Percentiles rank a stretch among this genome's conserved stretches.
These are phyloP conservation scores for Boletus nobilissimus DNA, from an alignment of 1,284 basidiomycete genomes.

Conservation along the genomic window DNA sequence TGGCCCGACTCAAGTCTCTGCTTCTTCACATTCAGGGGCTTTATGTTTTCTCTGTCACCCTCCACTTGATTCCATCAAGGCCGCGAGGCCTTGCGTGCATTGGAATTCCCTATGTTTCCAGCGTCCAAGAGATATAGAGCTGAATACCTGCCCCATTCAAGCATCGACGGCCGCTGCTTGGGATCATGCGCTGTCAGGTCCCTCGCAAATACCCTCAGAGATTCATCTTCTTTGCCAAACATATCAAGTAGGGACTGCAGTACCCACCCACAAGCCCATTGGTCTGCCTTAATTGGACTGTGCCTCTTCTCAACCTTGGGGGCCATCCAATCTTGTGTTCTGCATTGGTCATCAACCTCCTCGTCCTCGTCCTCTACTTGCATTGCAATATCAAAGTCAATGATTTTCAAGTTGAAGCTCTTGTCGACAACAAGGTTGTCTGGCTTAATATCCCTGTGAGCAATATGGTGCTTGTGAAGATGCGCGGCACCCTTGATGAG, in stretches of 20 bases:
- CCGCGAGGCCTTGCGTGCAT: background rate
- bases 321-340: background rate
- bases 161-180: background rate
- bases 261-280: background rate
- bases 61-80: background rate
- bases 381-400: background rate
- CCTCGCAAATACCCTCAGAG: background rate
- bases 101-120: background rate
- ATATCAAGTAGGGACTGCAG: background rate
- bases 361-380: background rate
- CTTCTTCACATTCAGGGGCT: background rate
- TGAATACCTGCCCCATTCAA: background rate
- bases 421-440: background rate
- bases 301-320: background rate
- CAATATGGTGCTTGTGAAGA: too few species aligned
- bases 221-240: background rate
- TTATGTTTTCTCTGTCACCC: background rate
- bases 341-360: background rate
- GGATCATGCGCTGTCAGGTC: background rate
- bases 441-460: too few species aligned
- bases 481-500: too few species aligned
- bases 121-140: background rate
- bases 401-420: background rate
- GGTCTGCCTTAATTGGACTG: background rate
- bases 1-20: background rate